Evolutionary conservation across 768 basidiomycete species (phyloP).

Genomic region (Termitomyces sp.): DNA sequence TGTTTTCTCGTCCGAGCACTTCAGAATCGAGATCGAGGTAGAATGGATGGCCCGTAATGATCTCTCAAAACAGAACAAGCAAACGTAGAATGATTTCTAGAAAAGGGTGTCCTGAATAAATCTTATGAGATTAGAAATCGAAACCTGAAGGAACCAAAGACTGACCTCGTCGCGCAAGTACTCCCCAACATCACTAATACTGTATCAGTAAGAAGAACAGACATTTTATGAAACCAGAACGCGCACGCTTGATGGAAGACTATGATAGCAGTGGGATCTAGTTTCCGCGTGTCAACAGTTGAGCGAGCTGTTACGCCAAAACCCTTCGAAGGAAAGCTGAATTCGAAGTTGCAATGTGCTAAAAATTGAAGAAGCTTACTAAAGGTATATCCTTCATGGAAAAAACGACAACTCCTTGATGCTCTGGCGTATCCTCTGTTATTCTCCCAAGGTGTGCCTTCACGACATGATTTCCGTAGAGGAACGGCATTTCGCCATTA

Average conservation of each 20-base stretch:
- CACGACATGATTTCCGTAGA: slow-evolving; percentile 97
- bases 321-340: slow-evolving; percentile 47
- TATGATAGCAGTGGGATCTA: slow-evolving; percentile 95
- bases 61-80: slow-evolving; percentile 8
- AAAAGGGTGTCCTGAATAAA: slow-evolving; percentile 69
- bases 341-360: slow-evolving; percentile 3
- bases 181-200: slow-evolving; percentile 87
- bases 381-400: slow-evolving; percentile 94
- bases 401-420: slow-evolving; percentile 96
- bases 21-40: slow-evolving; percentile 28
- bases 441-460: slow-evolving; percentile 99
- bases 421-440: slow-evolving; percentile 98
- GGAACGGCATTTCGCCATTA: slow-evolving; percentile 98
- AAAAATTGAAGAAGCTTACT: slow-evolving; percentile 37
- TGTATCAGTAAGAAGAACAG: background rate
- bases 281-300: slow-evolving; percentile 92
- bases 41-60: slow-evolving; percentile 13
- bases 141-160: slow-evolving; percentile 1
- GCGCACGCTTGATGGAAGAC: slow-evolving; percentile 97
- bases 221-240: background rate
- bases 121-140: slow-evolving; percentile 7
- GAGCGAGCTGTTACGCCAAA: slow-evolving; percentile 97
- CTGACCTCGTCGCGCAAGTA: slow-evolving; percentile 93
- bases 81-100: slow-evolving; percentile 25
- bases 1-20: slow-evolving; percentile 36